These are phyloP conservation scores for Cryptococcus deneoformans DNA, from an alignment of 1,284 basidiomycete species.

Conservation along the genomic window DNA sequence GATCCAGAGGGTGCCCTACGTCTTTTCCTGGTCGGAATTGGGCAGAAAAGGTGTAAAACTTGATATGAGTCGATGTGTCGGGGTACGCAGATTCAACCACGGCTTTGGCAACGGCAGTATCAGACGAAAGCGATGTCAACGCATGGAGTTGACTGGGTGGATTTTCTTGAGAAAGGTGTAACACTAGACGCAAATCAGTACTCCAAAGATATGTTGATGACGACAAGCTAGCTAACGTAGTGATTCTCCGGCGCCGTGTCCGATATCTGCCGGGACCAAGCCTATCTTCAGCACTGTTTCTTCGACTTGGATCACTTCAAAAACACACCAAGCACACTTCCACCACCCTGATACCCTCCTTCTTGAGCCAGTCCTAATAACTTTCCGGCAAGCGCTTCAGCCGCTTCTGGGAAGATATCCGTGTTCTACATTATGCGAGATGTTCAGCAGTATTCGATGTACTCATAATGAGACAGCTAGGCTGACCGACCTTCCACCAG, in stretches of 20 bases:
- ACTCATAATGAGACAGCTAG: background rate
- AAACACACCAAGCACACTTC: slow-evolving; percentile 56
- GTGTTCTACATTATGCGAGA: slow-evolving; percentile 46
- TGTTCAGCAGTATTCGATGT: background rate
- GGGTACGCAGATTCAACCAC: slow-evolving; percentile 45
- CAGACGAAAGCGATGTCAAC: slow-evolving; percentile 59
- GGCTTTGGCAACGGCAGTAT: slow-evolving; percentile 54
- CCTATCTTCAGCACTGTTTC: background rate
- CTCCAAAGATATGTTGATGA: too few relatives aligned
- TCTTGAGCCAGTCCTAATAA: slow-evolving; percentile 54
- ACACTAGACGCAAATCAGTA: slow-evolving; percentile 48
- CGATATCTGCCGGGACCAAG: slow-evolving; percentile 56
- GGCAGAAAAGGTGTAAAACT: slow-evolving; percentile 27
- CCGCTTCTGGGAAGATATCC: slow-evolving; percentile 58
- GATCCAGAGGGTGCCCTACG: slow-evolving; percentile 38
- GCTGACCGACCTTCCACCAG: slow-evolving; percentile 37
- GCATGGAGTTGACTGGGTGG: slow-evolving; percentile 57
- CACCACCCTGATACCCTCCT: slow-evolving; percentile 34
- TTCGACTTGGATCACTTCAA: background rate
- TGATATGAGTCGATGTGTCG: slow-evolving; percentile 15
- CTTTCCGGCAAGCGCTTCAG: slow-evolving; percentile 60
- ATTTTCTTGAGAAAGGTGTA: slow-evolving; percentile 43
- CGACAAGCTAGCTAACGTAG: slow-evolving; percentile 46
- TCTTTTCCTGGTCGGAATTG: slow-evolving; percentile 24
- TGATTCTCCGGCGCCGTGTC: slow-evolving; percentile 69